Evolutionary conservation across 805 yeast species (phyloP).

Genomic region (Dipodascus geniculatus): DNA sequence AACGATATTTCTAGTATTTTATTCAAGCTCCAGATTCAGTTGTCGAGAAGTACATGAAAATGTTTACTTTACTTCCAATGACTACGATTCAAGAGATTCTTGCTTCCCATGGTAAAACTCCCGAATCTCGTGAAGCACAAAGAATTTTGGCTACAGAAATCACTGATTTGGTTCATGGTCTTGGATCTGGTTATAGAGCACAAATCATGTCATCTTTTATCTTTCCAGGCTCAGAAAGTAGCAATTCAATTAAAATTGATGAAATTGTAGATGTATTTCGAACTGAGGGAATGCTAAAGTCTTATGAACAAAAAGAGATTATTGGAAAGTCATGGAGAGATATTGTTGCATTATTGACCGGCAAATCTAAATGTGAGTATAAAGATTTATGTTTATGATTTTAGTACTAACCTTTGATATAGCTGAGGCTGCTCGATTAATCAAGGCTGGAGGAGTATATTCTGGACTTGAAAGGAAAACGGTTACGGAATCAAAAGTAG

Average conservation of each 20-base stretch:
- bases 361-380: conserved; percentile 22
- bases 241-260: conserved; percentile 21
- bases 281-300: conserved; percentile 42
- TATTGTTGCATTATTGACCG: conserved; percentile 36
- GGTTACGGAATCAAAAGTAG: conserved; percentile 38
- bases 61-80: conserved; percentile 69
- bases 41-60: conserved; percentile 53
- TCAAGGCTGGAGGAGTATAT: conserved; percentile 64
- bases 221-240: conserved; percentile 7
- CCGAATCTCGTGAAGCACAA: conserved; percentile 65
- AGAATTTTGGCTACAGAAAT: conserved; percentile 69
- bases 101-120: conserved; percentile 40
- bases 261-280: conserved; percentile 44
- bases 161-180: conserved; percentile 79
- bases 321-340: conserved; percentile 35
- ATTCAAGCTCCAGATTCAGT: conserved; percentile 70
- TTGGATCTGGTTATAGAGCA: conserved; percentile 59
- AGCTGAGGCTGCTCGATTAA: conserved; percentile 47
- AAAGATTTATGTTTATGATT: background rate
- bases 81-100: conserved; percentile 33
- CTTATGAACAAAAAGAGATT: conserved; percentile 27
- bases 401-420: conserved; percentile 7
- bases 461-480: conserved; percentile 50
- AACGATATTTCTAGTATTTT: conserved; percentile 45
- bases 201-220: conserved; percentile 29